A percentile compares a stretch with the other conserved stretches of the same genome.
Evolutionary conservation across 2,329 filamentous ascomycete species (phyloP).

Genomic region (Endothia cerciana): DNA sequence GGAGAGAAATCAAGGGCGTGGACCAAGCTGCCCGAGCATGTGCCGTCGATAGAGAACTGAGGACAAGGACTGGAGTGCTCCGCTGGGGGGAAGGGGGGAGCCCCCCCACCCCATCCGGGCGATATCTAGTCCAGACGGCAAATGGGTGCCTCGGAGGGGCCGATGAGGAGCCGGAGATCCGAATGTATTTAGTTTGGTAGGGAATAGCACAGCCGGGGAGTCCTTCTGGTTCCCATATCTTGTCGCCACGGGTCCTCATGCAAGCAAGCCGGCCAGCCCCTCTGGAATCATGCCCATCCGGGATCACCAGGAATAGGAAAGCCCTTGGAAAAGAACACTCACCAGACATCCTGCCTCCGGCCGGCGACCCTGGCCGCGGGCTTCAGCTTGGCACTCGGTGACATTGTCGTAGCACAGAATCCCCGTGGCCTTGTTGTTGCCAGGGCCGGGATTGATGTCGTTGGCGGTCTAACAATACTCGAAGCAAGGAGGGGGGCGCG

Average conservation of each 20-base stretch:
- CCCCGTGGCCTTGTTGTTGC: slow-evolving; percentile 22
- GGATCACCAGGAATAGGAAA: not conserved
- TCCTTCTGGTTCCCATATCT: no score
- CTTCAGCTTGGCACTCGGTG: slow-evolving; percentile 41
- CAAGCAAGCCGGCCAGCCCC: not conserved
- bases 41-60: no score
- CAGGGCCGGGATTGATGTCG: not conserved
- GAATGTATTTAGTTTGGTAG: no score
- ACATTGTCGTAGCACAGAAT: slow-evolving; percentile 35
- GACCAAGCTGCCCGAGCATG: no score
- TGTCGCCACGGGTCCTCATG: not conserved
- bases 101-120: no score
- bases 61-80: no score
- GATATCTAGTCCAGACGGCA: no score
- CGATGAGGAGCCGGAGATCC: no score
- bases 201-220: no score
- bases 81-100: no score
- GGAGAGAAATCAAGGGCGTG: no score
- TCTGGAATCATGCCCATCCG: not conserved
- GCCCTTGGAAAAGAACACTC: slow-evolving; percentile 29
- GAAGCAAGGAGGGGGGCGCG: slow-evolving; percentile 12
- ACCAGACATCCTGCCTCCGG: slow-evolving; percentile 48
- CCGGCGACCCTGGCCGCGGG: slow-evolving; percentile 45
- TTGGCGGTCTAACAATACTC: slow-evolving; percentile 15
- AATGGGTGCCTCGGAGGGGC: no score